Evolutionary conservation across 192 early-diverging fungal genomes (phyloP).

Genomic region (Chytriomyces confervae): DNA sequence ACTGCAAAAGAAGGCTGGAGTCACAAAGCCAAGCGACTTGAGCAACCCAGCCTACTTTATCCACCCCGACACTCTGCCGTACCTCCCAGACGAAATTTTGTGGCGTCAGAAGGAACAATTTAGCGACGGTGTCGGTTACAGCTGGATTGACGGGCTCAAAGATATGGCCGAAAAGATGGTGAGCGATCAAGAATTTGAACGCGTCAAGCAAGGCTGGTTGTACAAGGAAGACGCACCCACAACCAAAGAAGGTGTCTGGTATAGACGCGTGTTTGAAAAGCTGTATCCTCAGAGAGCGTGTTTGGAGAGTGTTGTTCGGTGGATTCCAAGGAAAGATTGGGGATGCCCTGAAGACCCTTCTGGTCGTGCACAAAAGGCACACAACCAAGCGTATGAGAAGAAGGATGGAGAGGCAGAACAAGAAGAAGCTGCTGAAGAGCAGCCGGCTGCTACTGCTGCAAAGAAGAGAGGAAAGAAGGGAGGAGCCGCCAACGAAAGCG

Average conservation of each 20-base stretch:
- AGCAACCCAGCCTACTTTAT: conserved; percentile 30
- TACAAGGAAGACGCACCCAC: conserved; percentile 77
- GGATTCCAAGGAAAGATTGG: conserved; percentile 98
- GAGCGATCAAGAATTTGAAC: conserved; percentile 77
- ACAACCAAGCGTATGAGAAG: conserved; percentile 72
- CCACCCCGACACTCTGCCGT: conserved; percentile 55
- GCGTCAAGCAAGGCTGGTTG: conserved; percentile 26
- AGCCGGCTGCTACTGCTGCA: neutral
- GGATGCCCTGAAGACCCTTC: conserved; percentile 97
- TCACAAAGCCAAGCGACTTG: conserved; percentile 62
- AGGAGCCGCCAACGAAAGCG: neutral
- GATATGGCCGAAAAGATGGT: conserved; percentile 70
- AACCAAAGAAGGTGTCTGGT: conserved; percentile 97
- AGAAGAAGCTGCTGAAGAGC: neutral
- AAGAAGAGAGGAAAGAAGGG: neutral
- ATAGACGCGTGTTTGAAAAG: conserved; percentile 91
- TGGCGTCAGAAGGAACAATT: conserved; percentile 99
- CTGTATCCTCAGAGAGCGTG: conserved; percentile 92
- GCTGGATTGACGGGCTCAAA: conserved; percentile 97
- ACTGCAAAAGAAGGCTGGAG: conserved; percentile 33
- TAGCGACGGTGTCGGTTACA: conserved; percentile 97
- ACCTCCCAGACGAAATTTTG: conserved; percentile 86
- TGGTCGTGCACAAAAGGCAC: conserved; percentile 94
- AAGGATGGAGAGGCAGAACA: conserved; percentile 13
- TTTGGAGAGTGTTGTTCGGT: conserved; percentile 87